Base-by-base conservation (phyloP, 495 filamentous ascomycete genomes). In the Aspergillus sclerotiicarbonarius region DNA sequence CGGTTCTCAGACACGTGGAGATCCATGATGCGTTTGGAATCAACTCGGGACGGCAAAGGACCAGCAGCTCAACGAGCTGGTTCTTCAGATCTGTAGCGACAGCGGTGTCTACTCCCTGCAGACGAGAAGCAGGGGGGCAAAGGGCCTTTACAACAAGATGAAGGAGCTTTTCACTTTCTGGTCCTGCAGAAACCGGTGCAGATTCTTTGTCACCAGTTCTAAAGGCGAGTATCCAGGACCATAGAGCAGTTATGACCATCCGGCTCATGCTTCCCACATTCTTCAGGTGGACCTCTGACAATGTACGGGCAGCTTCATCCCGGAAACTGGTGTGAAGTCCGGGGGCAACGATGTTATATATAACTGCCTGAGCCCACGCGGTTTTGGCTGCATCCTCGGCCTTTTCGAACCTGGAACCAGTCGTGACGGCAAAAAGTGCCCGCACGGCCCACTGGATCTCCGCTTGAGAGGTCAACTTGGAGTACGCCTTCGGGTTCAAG, bases 11-110 rank as follows among this genome's bases (percentile, higher is more conserved):
- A 66, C 91, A 96, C 5, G 90, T 65, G 25, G 89, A 86, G 68
- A 98, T 98, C 95, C 95, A 98, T 41, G 82, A 86, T 15, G 83
- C 79, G 25, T 83, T 82, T 0, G 92, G 88, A 58, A 97, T 81
- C 32, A 98, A 68, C 53, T 91, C 84, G 20, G 85, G 82, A 16
- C 90, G 86, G 54, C 87, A 85, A n/a, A 98, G 75, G 18, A 96
- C 81, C 31, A 96, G 76, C 12, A 96, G 70, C 8, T 83, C 80
- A 52, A 94, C 80, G 57, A 95, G 83, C 63, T 91, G 84, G 8
- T 72, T 66, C 60, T 88, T 80, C 12, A 88, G 61, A 9, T 74
- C 62, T 15, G 80, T 66, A 53, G 76, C 65, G 48, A 73, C 66
- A n/a, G n/a, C n/a, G 25, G 72, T 57, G 6, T 75, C 71, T 16